A percentile compares a stretch with the other conserved stretches of the same genome.
Evolutionary conservation across 768 basidiomycete genomes (phyloP).

Genomic region (Phylloporus arenicola): DNA sequence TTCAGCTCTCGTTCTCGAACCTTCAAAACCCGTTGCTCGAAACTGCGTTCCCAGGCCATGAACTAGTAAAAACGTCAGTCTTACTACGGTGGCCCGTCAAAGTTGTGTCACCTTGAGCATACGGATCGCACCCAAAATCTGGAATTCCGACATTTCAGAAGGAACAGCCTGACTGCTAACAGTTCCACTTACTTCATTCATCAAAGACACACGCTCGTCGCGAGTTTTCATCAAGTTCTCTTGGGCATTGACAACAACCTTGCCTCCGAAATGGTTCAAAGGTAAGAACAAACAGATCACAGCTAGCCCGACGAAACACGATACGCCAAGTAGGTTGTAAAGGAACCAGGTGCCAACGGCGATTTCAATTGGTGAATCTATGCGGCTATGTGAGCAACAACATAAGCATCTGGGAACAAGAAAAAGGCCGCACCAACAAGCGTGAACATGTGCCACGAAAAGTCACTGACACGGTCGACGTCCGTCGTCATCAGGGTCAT

Average conservation of each 20-base stretch:
- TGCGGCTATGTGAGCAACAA: neutral
- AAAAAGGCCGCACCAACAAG: conserved; percentile 51
- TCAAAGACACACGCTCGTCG: conserved; percentile 84
- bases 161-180: neutral
- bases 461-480: conserved; percentile 84
- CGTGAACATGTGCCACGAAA: conserved; percentile 72
- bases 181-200: conserved; percentile 63
- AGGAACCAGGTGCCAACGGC: conserved; percentile 68
- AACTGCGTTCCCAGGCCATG: conserved; percentile 93
- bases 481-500: conserved; percentile 97
- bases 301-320: conserved; percentile 72
- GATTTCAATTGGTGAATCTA: conserved; percentile 77
- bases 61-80: conserved; percentile 43
- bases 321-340: conserved; percentile 73
- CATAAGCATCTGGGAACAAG: neutral
- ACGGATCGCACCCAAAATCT: conserved; percentile 79
- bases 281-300: conserved; percentile 70
- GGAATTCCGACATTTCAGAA: neutral
- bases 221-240: conserved; percentile 88
- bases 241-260: conserved; percentile 70
- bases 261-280: conserved; percentile 80
- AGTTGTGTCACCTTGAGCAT: conserved; percentile 64
- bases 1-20: conserved; percentile 78
- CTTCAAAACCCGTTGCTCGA: conserved; percentile 67
- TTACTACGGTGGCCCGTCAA: neutral